Conservation (phyloP, 2,329 filamentous ascomycete species). For the Chalara sp. region DNA sequence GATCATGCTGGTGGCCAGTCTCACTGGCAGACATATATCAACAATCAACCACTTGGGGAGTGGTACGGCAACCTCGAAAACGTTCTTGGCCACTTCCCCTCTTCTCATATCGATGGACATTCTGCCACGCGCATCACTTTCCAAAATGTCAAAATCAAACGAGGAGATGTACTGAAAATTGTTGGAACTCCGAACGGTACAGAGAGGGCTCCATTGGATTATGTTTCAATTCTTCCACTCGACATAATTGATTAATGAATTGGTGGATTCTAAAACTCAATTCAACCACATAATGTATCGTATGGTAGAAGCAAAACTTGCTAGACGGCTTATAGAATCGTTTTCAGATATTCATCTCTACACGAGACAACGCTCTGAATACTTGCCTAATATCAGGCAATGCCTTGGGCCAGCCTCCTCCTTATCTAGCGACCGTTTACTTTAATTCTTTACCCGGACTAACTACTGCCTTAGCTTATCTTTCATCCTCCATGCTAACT, state of each 20-base stretch:
- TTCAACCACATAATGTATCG: no score
- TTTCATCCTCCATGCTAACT: no score
- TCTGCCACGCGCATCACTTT: conserved; percentile 59
- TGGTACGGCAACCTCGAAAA: conserved; percentile 58
- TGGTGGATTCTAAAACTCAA: no score
- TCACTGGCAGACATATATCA: conserved; percentile 47
- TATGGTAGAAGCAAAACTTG: no score
- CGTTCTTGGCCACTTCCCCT: conserved; percentile 50
- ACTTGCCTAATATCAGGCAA: no score
- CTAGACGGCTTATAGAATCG: no score
- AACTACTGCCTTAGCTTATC: no score
- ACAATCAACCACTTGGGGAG: conserved; percentile 42
- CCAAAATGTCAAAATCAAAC: conserved; percentile 37
- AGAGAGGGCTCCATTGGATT: conserved; percentile 62
- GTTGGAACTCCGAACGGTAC: conserved; percentile 50
- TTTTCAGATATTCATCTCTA: no score
- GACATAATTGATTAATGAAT: conserved; percentile 45
- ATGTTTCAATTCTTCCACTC: conserved; percentile 53
- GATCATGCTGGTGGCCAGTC: conserved; percentile 54
- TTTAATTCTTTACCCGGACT: no score
- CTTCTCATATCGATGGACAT: conserved; percentile 55
- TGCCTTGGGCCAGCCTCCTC: no score
- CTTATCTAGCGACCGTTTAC: no score
- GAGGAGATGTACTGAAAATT: conserved; percentile 47
- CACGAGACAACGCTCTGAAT: no score